A percentile compares a stretch with the other conserved stretches of the same genome.
phyloP scores from a whole-genome alignment of 2,329 filamentous ascomycete genomes.

The Berkeleyomyces rouxiae region DNA sequence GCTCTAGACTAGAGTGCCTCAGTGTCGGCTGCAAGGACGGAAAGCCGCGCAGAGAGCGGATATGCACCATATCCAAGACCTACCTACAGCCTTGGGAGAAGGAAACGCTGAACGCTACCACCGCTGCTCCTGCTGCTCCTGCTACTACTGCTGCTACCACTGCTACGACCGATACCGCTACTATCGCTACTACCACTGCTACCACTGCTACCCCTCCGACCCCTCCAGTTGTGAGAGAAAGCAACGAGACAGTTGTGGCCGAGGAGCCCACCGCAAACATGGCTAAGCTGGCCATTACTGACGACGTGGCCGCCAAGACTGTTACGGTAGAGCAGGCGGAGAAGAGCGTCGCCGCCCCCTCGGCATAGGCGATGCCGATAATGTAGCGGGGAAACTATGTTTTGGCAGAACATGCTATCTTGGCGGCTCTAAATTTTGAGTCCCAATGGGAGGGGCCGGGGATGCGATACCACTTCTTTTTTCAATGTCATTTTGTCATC shows the following conservation, averaged over 20 bases:
- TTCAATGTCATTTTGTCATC: not conserved
- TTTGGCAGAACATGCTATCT: not conserved
- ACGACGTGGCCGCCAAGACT: constrained; percentile 16
- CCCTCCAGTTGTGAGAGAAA: not conserved
- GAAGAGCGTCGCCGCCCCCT: constrained; percentile 2
- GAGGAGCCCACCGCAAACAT: constrained; percentile 6
- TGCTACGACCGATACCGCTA: too few relatives aligned
- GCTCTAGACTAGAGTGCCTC: constrained; percentile 33
- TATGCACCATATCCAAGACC: constrained; percentile 35
- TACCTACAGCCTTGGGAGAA: constrained; percentile 19
- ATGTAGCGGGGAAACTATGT: not conserved
- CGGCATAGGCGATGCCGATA: not conserved
- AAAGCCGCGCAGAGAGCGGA: constrained; percentile 27
- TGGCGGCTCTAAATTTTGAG: not conserved
- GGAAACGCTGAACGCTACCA: not conserved
- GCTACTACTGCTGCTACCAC: not conserved
- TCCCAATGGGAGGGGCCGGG: not conserved
- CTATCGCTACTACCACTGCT: not conserved
- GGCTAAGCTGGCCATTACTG: constrained; percentile 14
- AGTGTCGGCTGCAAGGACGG: constrained; percentile 33
- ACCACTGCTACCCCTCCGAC: not conserved
- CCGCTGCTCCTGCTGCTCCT: not conserved
- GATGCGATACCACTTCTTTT: constrained; percentile 10
- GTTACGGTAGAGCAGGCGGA: constrained; percentile 1
- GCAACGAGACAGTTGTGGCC: constrained; percentile 3